Evolutionary conservation across 2,329 filamentous ascomycete species (phyloP).

Genomic region (Ceratocystis smalleyi): DNA sequence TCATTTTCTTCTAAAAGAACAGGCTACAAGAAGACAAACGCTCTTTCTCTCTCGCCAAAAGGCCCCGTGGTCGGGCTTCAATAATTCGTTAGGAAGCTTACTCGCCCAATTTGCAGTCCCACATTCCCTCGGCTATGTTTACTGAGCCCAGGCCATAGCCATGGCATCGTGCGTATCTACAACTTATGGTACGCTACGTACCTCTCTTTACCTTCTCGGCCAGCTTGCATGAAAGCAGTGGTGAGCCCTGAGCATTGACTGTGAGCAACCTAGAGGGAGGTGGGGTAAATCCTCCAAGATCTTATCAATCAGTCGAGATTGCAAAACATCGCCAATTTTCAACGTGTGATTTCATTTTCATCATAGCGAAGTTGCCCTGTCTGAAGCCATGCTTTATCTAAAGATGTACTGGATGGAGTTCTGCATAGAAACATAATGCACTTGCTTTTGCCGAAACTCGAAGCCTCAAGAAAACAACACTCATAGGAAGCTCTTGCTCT

Average conservation of each 20-base stretch:
- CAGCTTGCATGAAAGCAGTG: background rate
- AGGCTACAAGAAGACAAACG: background rate
- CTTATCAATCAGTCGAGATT: constrained; percentile 16
- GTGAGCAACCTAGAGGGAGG: background rate
- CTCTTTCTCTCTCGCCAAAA: background rate
- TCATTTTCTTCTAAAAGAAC: background rate
- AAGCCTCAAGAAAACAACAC: too few relatives aligned
- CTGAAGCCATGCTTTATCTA: too few relatives aligned
- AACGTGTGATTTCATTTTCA: background rate
- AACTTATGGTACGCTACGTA: background rate
- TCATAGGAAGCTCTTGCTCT: too few relatives aligned
- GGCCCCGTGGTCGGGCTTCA: background rate
- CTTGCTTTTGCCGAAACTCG: background rate
- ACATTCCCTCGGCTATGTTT: background rate
- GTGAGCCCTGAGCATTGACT: background rate
- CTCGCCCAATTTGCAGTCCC: background rate
- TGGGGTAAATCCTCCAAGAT: constrained; percentile 5
- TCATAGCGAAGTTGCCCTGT: background rate
- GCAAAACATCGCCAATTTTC: constrained; percentile 3
- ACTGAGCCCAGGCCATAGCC: background rate
- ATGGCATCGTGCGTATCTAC: background rate
- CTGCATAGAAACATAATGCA: too few relatives aligned
- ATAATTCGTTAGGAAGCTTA: background rate
- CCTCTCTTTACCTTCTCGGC: background rate
- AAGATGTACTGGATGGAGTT: too few relatives aligned